Base-by-base conservation (phyloP, 1,284 basidiomycete genomes). In the Amylostereum chailletii region DNA sequence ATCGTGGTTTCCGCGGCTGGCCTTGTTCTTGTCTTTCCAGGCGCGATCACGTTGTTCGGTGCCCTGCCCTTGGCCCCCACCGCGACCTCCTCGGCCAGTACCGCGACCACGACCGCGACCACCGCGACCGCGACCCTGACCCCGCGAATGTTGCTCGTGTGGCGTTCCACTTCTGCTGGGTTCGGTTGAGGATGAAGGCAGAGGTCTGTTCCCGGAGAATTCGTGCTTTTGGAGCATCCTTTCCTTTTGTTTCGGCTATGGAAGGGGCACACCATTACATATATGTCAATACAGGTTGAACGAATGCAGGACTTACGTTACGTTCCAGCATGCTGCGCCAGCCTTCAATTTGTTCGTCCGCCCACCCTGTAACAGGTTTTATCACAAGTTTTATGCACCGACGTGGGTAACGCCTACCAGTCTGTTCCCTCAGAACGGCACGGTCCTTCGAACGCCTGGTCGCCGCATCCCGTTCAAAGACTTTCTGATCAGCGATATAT, bases 291-390 rank as follows among this genome's bases (percentile, higher is more conserved):
- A 32, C 38, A 42, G 51, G 42, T 36, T 31, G 53, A 37, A 43
- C 29, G 26, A 43, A 46, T 19, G 48, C 46, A 26, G 26, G 33
- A 70, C 84, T 57, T 61, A 93, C 90, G 58, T 91, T 83, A 58
- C 83, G 70, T 52, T 94, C 91, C 47, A 94, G 66, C 86, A 94
- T 90, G 49, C 87, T 81, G 51, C 65, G 75, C 90, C 91, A 94
- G 0, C 90, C 91, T 64, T 94, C 90, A 32, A 94, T 81, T 61
- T 93, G 90, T 55, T 85, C 83, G 61, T 94, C 83, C 10, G 59
- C 65, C 79, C 82, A 83, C 3, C 83, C 81, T 81, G 50, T n/a
- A 27, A 30, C 2, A 47, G 50, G 46, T n/a, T 10, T 47, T n/a
- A 19, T 11, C 34, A 9, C 27, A n/a, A 48, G n/a, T 42, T 33